Percentiles rank a stretch among this genome's conserved stretches.
These are phyloP conservation scores for Hypoxylon sp. DNA, from an alignment of 2,329 filamentous ascomycete genomes.

Conservation along the genomic window DNA sequence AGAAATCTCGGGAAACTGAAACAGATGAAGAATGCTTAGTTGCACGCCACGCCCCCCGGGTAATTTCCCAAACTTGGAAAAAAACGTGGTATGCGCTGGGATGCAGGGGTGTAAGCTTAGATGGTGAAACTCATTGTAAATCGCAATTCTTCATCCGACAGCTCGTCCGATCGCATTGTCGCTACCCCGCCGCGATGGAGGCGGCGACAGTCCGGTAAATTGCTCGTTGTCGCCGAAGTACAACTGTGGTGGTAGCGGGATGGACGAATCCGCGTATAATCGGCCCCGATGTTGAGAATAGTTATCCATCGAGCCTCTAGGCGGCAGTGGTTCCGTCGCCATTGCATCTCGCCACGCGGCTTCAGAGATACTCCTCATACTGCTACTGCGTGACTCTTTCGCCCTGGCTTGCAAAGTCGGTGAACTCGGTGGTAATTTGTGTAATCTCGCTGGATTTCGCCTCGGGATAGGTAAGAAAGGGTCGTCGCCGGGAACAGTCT, in stretches of 20 bases:
- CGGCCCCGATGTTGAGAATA: constrained; percentile 55
- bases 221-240: constrained; percentile 63
- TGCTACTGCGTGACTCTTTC: constrained; percentile 64
- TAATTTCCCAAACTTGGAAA: constrained; percentile 24
- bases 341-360: constrained; percentile 57
- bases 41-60: constrained; percentile 15
- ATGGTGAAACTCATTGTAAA: constrained; percentile 28
- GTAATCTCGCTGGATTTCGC: constrained; percentile 67
- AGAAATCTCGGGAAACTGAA: constrained; percentile 30
- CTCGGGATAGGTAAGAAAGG: constrained; percentile 70
- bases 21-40: constrained; percentile 27
- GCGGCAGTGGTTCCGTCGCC: constrained; percentile 43
- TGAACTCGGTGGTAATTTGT: constrained; percentile 61
- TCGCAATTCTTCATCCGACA: constrained; percentile 63
- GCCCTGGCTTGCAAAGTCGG: constrained; percentile 55
- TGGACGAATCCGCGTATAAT: constrained; percentile 61
- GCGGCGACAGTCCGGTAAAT: constrained; percentile 64
- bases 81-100: constrained; percentile 17
- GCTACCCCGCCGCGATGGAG: constrained; percentile 60
- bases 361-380: constrained; percentile 60
- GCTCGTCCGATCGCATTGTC: constrained; percentile 67
- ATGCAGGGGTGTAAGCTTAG: constrained; percentile 18
- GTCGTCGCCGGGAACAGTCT: constrained; percentile 71
- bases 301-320: constrained; percentile 56
- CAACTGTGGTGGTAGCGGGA: constrained; percentile 61